Conservation (phyloP, 352 stramenopile genomes). For the Globisporangium apiculatum region DNA sequence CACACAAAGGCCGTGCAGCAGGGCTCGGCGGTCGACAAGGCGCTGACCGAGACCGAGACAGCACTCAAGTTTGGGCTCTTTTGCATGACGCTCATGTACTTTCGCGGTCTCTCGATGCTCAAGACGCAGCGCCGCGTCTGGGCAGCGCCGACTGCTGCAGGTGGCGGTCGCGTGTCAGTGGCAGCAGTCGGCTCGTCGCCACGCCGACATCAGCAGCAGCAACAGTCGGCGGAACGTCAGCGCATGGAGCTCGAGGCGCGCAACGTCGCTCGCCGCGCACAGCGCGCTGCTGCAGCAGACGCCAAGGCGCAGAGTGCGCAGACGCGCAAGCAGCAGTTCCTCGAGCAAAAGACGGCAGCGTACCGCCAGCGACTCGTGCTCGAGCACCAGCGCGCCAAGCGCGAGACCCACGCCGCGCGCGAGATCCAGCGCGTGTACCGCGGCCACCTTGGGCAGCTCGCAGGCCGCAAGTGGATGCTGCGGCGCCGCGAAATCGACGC, state of each 20-base stretch:
- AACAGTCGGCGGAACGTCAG: slow-evolving; percentile 24
- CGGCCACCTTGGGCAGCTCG: slow-evolving; percentile 73
- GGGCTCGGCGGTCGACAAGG: slow-evolving; percentile 52
- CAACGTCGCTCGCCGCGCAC: slow-evolving; percentile 31
- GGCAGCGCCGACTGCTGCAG: slow-evolving; percentile 21
- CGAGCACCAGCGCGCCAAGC: slow-evolving; percentile 58
- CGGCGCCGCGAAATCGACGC: slow-evolving; percentile 82
- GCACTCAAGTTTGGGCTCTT: slow-evolving; percentile 96
- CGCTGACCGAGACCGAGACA: slow-evolving; percentile 83
- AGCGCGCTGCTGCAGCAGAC: slow-evolving; percentile 35
- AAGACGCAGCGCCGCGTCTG: slow-evolving; percentile 80
- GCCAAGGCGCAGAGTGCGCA: slow-evolving; percentile 53
- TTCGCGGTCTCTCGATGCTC: slow-evolving; percentile 86
- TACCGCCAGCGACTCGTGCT: slow-evolving; percentile 57
- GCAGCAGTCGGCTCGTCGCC: slow-evolving; percentile 19
- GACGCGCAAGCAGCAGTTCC: slow-evolving; percentile 55
- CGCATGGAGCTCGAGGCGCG: slow-evolving; percentile 45
- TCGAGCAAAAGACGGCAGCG: slow-evolving; percentile 50
- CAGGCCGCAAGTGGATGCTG: slow-evolving; percentile 77
- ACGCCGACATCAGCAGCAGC: slow-evolving; percentile 3
- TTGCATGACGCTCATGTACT: slow-evolving; percentile 96
- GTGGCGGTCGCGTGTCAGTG: no score
- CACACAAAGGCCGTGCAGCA: slow-evolving; percentile 64
- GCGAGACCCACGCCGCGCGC: slow-evolving; percentile 34
- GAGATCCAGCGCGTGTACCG: slow-evolving; percentile 75